Conservation (phyloP, 805 yeast genomes). For the Candida qinlingensis region DNA sequence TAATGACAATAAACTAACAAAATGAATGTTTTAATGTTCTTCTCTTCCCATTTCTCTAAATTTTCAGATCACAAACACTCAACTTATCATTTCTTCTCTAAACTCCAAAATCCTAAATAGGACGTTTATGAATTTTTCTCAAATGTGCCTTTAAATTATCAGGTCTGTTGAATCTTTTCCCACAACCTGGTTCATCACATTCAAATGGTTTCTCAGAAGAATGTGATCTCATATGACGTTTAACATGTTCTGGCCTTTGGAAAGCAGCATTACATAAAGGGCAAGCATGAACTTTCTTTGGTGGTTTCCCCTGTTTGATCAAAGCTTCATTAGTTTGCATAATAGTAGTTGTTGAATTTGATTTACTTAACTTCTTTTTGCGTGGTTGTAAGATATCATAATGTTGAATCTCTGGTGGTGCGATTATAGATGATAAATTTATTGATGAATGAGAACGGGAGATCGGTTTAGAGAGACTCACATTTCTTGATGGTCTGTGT, state of each 20-base stretch:
- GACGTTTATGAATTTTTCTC: slow-evolving; percentile 61
- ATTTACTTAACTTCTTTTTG: slow-evolving; percentile 13
- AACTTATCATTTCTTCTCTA: neutral
- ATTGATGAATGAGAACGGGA: slow-evolving; percentile 46
- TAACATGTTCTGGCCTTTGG: slow-evolving; percentile 70
- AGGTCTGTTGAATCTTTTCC: slow-evolving; percentile 61
- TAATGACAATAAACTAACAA: too few relatives aligned
- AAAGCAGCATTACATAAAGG: slow-evolving; percentile 57
- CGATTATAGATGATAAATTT: slow-evolving; percentile 51
- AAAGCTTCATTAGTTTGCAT: slow-evolving; percentile 13
- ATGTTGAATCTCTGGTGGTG: slow-evolving; percentile 22
- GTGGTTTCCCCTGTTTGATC: slow-evolving; percentile 26
- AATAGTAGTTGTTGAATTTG: slow-evolving; percentile 18
- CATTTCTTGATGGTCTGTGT: neutral
- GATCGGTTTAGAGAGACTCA: slow-evolving; percentile 7
- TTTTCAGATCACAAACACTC: too few relatives aligned
- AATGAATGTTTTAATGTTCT: too few relatives aligned
- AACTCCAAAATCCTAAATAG: slow-evolving; percentile 36
- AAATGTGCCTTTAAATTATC: slow-evolving; percentile 80
- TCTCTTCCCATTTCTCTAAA: too few relatives aligned
- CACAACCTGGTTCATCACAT: slow-evolving; percentile 61
- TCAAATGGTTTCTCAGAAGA: slow-evolving; percentile 72
- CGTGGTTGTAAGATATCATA: slow-evolving; percentile 24
- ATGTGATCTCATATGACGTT: slow-evolving; percentile 72
- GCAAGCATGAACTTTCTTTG: slow-evolving; percentile 56